A percentile compares a stretch with the other conserved stretches of the same genome.
Evolutionary conservation across 106 monocot species (phyloP).

Genomic region (Xerophyta viscosa): DNA sequence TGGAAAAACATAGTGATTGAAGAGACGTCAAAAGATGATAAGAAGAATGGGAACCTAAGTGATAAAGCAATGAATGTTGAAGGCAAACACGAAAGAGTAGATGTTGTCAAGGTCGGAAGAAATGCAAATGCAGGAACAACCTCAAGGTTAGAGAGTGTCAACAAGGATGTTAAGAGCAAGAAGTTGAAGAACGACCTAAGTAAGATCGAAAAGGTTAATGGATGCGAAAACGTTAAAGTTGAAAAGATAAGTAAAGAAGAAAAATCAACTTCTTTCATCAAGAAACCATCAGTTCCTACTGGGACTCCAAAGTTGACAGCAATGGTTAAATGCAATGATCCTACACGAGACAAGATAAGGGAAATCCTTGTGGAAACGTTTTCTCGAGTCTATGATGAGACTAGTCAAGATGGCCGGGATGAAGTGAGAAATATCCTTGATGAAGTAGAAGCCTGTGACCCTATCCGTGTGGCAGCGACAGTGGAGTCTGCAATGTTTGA

Average conservation of each 20-base stretch:
- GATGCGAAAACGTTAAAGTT: not conserved
- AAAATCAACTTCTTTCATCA: not conserved
- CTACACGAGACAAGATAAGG: slow-evolving; percentile 53
- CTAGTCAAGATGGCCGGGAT: slow-evolving; percentile 28
- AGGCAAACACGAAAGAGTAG: slow-evolving; percentile 9
- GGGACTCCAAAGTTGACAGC: slow-evolving; percentile 49
- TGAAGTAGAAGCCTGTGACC: slow-evolving; percentile 65
- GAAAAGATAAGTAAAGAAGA: slow-evolving; percentile 10
- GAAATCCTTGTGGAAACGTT: slow-evolving; percentile 75
- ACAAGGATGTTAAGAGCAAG: slow-evolving; percentile 18
- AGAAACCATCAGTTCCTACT: slow-evolving; percentile 11
- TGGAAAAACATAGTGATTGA: slow-evolving; percentile 88
- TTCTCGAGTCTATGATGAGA: slow-evolving; percentile 53
- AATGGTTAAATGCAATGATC: slow-evolving; percentile 67
- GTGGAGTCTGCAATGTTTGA: slow-evolving; percentile 74
- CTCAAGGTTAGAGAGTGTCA: slow-evolving; percentile 8
- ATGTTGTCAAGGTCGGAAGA: slow-evolving; percentile 14
- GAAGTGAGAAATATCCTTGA: slow-evolving; percentile 53
- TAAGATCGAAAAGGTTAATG: slow-evolving; percentile 12
- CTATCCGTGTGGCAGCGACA: slow-evolving; percentile 58
- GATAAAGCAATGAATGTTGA: slow-evolving; percentile 10
- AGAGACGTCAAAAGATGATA: slow-evolving; percentile 49
- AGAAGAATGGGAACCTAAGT: slow-evolving; percentile 25
- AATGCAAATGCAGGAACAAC: slow-evolving; percentile 9
- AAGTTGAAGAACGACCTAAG: not conserved